These are phyloP conservation scores for Silene latifolia DNA, from an alignment of 148 eudicot genomes.

Conservation along the genomic window DNA sequence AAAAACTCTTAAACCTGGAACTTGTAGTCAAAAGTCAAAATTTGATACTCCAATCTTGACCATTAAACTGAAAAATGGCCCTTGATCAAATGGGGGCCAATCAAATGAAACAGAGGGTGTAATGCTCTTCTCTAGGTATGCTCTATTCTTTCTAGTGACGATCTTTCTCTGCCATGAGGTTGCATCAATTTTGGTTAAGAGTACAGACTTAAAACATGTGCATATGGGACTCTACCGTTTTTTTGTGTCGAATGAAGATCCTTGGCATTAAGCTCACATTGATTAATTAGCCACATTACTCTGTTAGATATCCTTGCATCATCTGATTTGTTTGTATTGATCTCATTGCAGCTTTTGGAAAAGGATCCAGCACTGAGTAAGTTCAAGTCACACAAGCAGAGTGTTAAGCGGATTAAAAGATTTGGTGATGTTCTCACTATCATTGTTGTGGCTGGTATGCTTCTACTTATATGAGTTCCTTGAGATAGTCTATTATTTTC, in stretches of 20 bases:
- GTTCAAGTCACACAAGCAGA: conserved; percentile 71
- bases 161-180: neutral
- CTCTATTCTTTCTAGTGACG: neutral
- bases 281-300: neutral
- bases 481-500: neutral
- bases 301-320: conserved; percentile 11
- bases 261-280: neutral
- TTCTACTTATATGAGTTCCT: conserved; percentile 17
- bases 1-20: neutral
- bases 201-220: neutral
- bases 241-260: conserved; percentile 14
- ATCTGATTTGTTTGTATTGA: conserved; percentile 16
- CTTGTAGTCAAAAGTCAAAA: too few relatives aligned
- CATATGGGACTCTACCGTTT: neutral
- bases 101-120: too few relatives aligned
- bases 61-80: too few relatives aligned
- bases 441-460: conserved; percentile 77
- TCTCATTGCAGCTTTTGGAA: conserved; percentile 69
- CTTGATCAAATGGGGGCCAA: too few relatives aligned
- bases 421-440: conserved; percentile 75
- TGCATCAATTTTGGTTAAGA: neutral
- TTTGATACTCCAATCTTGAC: too few relatives aligned
- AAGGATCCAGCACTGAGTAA: conserved; percentile 65
- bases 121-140: too few relatives aligned
- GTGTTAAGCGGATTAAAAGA: conserved; percentile 55